A percentile compares a stretch with the other conserved stretches of the same genome.
Conservation (phyloP, 1,284 basidiomycete genomes). For the Omphalotus olearius region DNA sequence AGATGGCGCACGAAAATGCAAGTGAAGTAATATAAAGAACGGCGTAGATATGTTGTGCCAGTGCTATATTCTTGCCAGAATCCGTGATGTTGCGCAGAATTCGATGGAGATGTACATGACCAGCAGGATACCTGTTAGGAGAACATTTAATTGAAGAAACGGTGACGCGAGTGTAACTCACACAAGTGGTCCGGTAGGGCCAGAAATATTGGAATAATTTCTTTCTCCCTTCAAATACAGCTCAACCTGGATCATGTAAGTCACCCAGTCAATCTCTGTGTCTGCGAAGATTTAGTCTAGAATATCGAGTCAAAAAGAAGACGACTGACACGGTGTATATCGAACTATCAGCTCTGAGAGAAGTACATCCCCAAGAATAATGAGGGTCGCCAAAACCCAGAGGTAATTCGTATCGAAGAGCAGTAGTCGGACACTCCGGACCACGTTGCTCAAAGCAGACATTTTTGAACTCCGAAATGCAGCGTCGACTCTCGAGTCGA, state of each 20-base stretch:
- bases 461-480: not conserved
- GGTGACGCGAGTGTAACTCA: slow-evolving; percentile 37
- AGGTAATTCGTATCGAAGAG: slow-evolving; percentile 46
- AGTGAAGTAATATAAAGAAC: slow-evolving; percentile 69
- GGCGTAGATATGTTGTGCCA: slow-evolving; percentile 80
- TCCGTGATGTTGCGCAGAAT: slow-evolving; percentile 66
- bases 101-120: slow-evolving; percentile 85
- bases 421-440: slow-evolving; percentile 3
- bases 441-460: not conserved
- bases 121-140: slow-evolving; percentile 74
- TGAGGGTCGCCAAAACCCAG: slow-evolving; percentile 55
- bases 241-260: slow-evolving; percentile 86
- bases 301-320: slow-evolving; percentile 7
- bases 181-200: slow-evolving; percentile 94
- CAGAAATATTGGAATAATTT: slow-evolving; percentile 82
- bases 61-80: slow-evolving; percentile 55
- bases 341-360: slow-evolving; percentile 77
- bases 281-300: slow-evolving; percentile 44
- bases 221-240: slow-evolving; percentile 81
- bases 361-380: slow-evolving; percentile 68
- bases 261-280: slow-evolving; percentile 99
- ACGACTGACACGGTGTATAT: slow-evolving; percentile 72
- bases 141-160: not conserved
- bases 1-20: slow-evolving; percentile 63
- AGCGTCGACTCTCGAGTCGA: too few species aligned